These are phyloP conservation scores for Boletus vermiculosoides DNA, from an alignment of 768 basidiomycete genomes.

Conservation along the genomic window DNA sequence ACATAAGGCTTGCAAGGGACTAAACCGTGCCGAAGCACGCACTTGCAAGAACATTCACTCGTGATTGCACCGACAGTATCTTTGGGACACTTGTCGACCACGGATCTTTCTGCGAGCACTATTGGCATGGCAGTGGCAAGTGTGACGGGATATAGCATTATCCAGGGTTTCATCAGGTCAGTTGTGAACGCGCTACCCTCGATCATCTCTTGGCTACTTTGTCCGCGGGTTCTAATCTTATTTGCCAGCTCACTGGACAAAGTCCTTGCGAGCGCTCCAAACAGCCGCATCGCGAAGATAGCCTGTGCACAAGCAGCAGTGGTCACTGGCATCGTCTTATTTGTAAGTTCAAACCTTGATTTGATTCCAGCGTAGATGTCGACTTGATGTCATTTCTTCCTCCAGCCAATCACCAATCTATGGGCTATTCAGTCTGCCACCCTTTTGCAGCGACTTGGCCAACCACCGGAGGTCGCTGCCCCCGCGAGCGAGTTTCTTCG, in stretches of 20 bases:
- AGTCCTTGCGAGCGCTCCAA: constrained; percentile 13
- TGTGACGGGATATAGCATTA: constrained; percentile 39
- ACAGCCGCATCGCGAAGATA: constrained; percentile 14
- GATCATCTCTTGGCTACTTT: not conserved
- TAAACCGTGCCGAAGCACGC: constrained; percentile 13
- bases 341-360: constrained; percentile 13
- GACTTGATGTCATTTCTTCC: not conserved
- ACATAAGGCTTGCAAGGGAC: not conserved
- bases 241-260: constrained; percentile 21
- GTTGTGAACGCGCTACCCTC: constrained; percentile 22
- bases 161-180: constrained; percentile 39
- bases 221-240: constrained; percentile 10
- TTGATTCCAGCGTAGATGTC: not conserved
- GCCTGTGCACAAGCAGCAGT: constrained; percentile 20
- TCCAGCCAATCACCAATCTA: constrained; percentile 24
- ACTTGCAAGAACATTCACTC: constrained; percentile 26
- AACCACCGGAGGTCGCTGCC: constrained; percentile 40
- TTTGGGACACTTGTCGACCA: constrained; percentile 54
- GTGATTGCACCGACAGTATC: constrained; percentile 33
- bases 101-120: constrained; percentile 50
- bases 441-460: constrained; percentile 38
- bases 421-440: constrained; percentile 29
- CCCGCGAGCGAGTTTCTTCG: constrained; percentile 41
- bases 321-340: constrained; percentile 24
- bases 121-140: constrained; percentile 40